Evolutionary conservation across 495 filamentous ascomycete genomes (phyloP), one percentile per base, ranked within the genome.

Genomic region (Penicillium mononematosum): DNA sequence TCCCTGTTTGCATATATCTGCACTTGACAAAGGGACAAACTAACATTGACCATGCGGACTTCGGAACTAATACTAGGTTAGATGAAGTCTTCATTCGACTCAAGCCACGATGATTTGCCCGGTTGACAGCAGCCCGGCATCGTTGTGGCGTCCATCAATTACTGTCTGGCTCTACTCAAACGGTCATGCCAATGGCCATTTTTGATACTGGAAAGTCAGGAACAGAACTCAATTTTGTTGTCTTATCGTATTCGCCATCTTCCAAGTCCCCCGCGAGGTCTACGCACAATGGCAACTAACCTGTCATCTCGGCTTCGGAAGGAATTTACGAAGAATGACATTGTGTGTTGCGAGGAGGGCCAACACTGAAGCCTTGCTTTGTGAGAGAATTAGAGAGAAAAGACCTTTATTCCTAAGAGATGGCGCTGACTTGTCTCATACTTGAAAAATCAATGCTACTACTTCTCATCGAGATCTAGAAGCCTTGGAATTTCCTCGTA

Each of bases 291-390:
- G 16, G 19, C 53, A 39, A 60, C 48, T 12, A 57, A 53, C n/a
- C 29, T 60, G 11, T 54, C 53, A 16, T 20, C 49, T 29, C 29
- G 61, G n/a, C 57, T 63, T 11, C 53, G 45, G 20, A 60, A 55
- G 16, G 61, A 55, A 16, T 57, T 60, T 29, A 17, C 56, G 5
- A 45, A 56, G 39, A 45, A 63, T 56, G 56, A 46, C 20, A 29
- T 10, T 10, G 53, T 14, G 49, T 63, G 38, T 36, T 17, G 59
- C 62, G 34, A 55, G 24, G 3, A 64, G 19, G 59, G 62, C 9
- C 59, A 46, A 25, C 59, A 62, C 31, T 17, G 58, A 34, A 64
- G 59, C 42, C 59, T 62, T 42, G 62, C 62, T 64, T 64, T 53
- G 38, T 64, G 34, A 58, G 59, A 22, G 58, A 64, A 48, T 39